These are phyloP conservation scores for Fremontodendron californicum DNA, from an alignment of 345 rosid species.

Conservation along the genomic window DNA sequence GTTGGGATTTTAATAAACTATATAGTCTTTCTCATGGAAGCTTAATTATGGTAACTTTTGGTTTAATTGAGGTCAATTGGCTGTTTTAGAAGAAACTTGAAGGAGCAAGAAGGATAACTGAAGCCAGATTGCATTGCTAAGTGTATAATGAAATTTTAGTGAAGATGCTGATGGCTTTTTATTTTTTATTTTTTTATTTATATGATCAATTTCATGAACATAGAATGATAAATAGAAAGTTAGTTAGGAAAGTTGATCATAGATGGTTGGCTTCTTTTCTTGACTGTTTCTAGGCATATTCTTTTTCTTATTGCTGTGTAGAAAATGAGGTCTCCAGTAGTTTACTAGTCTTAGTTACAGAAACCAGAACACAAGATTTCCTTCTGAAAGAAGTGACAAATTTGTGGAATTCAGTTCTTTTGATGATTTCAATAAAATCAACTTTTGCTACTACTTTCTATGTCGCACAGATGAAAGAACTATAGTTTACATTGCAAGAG, in stretches of 20 bases:
- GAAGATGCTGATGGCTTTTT: neutral
- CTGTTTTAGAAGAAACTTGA: neutral
- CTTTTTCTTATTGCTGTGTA: neutral
- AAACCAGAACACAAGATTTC: neutral
- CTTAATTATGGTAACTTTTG: neutral
- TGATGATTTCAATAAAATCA: neutral
- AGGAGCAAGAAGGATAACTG: neutral
- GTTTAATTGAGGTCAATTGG: neutral
- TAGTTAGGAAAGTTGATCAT: neutral
- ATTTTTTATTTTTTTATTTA: neutral
- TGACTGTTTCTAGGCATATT: neutral
- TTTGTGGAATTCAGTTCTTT: neutral
- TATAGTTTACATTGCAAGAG: neutral
- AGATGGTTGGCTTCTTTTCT: neutral
- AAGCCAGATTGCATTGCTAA: neutral
- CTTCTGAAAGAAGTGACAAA: neutral
- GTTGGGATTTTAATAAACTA: neutral
- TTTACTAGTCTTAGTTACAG: neutral
- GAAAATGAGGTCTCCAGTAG: neutral
- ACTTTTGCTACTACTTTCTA: neutral
- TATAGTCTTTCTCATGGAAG: neutral
- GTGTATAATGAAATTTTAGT: neutral
- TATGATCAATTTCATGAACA: neutral
- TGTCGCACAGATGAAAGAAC: neutral
- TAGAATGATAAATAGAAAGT: neutral